A percentile compares a stretch with the other conserved stretches of the same genome.
phyloP scores from a whole-genome alignment of 305 asterid genomes.

The Striga hermonthica region DNA sequence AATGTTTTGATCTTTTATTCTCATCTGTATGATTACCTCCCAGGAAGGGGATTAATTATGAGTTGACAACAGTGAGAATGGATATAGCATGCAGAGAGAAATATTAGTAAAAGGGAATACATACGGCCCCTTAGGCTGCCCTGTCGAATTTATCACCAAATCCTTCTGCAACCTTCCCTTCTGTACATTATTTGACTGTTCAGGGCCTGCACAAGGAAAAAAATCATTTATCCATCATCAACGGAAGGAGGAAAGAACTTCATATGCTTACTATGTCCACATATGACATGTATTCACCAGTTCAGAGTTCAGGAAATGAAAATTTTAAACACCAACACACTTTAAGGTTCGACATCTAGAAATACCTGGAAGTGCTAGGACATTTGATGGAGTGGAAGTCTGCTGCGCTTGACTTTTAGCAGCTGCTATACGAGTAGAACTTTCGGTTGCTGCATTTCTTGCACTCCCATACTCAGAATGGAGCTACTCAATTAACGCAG shows the following conservation, averaged over 20 bases:
- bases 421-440: constrained; percentile 35
- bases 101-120: constrained; percentile 32
- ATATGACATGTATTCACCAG: constrained; percentile 14
- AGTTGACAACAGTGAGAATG: constrained; percentile 17
- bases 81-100: constrained; percentile 22
- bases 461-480: constrained; percentile 62
- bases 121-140: constrained; percentile 54
- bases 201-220: constrained; percentile 63
- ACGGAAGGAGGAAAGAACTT: constrained; percentile 1
- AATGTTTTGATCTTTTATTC: neutral
- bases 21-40: constrained; percentile 13
- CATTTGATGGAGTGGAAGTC: constrained; percentile 50
- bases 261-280: constrained; percentile 10
- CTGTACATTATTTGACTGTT: constrained; percentile 45
- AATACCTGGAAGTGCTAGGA: constrained; percentile 85
- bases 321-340: constrained; percentile 19
- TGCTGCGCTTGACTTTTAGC: constrained; percentile 50
- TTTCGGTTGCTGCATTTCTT: constrained; percentile 36
- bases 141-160: constrained; percentile 58
- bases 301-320: constrained; percentile 9
- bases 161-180: constrained; percentile 48
- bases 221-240: constrained; percentile 27
- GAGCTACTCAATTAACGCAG: constrained; percentile 40
- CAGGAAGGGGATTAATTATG: neutral
- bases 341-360: neutral